phyloP scores from a whole-genome alignment of 306 rosid species.

The Vigna unguiculata region DNA sequence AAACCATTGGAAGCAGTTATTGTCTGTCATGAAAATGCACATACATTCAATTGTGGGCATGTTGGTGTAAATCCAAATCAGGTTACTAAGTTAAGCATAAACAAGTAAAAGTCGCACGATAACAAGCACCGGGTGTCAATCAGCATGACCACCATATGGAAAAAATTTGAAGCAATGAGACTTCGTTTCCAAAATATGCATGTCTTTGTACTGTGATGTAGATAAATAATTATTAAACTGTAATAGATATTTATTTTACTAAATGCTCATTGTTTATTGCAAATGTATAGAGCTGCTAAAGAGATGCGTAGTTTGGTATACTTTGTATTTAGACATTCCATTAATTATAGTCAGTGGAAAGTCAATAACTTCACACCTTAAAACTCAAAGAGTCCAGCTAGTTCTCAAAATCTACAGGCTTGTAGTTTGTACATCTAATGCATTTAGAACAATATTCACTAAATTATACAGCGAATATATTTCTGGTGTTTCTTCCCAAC shows the following conservation, averaged over 20 bases:
- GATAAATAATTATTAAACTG: neutral
- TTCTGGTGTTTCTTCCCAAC: neutral
- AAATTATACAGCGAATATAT: neutral
- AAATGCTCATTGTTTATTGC: neutral
- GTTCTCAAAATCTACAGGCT: neutral
- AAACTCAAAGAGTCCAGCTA: neutral
- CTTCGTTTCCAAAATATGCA: neutral
- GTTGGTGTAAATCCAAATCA: neutral
- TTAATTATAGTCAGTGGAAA: neutral
- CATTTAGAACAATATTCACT: conserved; percentile 8
- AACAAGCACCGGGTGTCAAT: neutral
- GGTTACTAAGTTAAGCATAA: neutral
- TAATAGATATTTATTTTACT: neutral
- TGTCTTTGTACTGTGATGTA: neutral
- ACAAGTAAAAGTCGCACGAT: neutral
- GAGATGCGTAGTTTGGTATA: neutral
- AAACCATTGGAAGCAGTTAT: neutral
- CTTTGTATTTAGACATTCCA: neutral
- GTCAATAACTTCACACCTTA: neutral
- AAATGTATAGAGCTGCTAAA: neutral
- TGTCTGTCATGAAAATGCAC: neutral
- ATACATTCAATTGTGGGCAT: neutral
- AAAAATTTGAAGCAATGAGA: neutral
- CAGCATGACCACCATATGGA: conserved; percentile 2
- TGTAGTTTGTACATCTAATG: neutral